Base-by-base conservation (phyloP, 164 flowering plant species). In the Stephania japonica region DNA sequence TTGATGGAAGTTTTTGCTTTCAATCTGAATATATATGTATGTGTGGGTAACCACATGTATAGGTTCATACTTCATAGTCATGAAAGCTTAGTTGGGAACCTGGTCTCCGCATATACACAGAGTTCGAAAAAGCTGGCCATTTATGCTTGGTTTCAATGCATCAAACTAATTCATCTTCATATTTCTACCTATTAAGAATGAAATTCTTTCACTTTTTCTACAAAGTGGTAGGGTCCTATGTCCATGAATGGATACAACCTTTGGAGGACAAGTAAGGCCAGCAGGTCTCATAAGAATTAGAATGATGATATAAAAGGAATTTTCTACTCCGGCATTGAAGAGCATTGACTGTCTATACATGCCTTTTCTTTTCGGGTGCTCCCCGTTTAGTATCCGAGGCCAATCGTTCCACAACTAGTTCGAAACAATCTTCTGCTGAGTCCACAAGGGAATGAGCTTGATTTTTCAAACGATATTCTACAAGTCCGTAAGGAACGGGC, bases 241-340 rank as follows among this genome's bases (percentile, higher is more conserved):
- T 32, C 21, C 62, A 56, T 16, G 62, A 56, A 56, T 19, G 19
- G 13, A 56, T 19, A 56, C 62, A 56, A 56, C 62, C 19, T n/a
- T 56, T 56, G 62, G 62, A 56, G 62, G 62, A 16, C 62, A 56
- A 56, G 62, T 56, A 16, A 56, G 62, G 62, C 62, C 62, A 56
- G 6, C 21, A 56, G 62, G 53, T 47, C 53, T 47, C 18, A 47
- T 11, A 47, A 47, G 10, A 16, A 47, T 47, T 47, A 47, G 53
- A 16, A 47, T 11, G 53, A 47, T 47, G 18, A 44, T 8, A 11
- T 47, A 47, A 47, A 47, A 47, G 9, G 53, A 7, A 11, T 47
- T 47, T 12, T 47, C 53, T 16, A 47, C 11, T 14, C 62, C 62
- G 19, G 62, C 62, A 16, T 56, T 56, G 62, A 56, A 56, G 62